Percentiles rank a stretch among this genome's conserved stretches.
Evolutionary conservation across 139 green algal species (phyloP).

Genomic region (Coelastrella sp.): DNA sequence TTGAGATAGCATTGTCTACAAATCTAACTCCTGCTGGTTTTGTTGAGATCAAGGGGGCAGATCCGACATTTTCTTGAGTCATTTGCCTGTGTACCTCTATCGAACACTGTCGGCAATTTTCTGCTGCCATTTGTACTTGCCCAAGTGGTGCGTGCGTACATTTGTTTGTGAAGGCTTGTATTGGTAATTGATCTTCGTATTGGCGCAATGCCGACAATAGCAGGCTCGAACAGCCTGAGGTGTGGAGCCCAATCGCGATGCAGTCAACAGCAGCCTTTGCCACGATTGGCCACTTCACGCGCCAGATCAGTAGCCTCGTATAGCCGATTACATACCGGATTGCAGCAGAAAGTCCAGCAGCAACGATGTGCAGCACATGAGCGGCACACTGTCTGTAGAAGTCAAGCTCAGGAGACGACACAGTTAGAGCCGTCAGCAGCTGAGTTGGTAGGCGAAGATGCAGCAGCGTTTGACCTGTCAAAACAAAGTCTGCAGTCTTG

Average conservation of each 20-base stretch:
- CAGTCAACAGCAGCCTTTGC: not conserved
- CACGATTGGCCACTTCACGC: not conserved
- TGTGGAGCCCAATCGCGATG: not conserved
- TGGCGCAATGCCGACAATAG: not conserved
- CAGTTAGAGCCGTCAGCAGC: conserved; percentile 28
- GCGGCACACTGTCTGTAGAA: not conserved
- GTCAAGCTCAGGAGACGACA: not conserved
- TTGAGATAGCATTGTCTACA: too few relatives aligned
- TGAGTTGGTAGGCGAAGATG: conserved; percentile 88
- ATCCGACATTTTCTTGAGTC: too few relatives aligned
- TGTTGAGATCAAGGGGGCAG: too few relatives aligned
- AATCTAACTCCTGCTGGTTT: too few relatives aligned
- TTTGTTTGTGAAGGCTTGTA: too few relatives aligned
- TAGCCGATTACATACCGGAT: not conserved
- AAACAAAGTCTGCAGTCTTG: conserved; percentile 85
- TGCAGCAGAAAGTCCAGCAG: conserved; percentile 8
- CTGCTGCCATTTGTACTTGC: not conserved
- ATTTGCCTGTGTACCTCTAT: too few relatives aligned
- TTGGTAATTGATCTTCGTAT: too few relatives aligned
- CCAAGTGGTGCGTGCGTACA: too few relatives aligned
- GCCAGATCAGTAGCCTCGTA: not conserved
- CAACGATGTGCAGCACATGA: not conserved
- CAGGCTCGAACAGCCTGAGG: not conserved
- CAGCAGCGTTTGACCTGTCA: conserved; percentile 82
- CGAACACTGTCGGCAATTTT: not conserved